Base-by-base conservation (phyloP, 768 basidiomycete genomes). In the Gloeophyllum trabeum region DNA sequence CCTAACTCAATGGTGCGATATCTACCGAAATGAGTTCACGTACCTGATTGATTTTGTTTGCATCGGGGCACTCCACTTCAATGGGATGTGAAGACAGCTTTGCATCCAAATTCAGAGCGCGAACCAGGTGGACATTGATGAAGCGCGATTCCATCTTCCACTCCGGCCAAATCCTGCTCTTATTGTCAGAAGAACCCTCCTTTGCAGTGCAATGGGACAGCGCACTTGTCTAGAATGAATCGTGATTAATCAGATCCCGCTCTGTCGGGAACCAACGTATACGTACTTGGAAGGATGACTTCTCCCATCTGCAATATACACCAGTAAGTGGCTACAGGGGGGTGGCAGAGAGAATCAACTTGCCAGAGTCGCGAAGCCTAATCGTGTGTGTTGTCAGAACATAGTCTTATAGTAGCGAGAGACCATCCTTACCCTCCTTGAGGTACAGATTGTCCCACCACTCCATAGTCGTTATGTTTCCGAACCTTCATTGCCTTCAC, bases 401-500 rank as follows among this genome's bases (percentile, higher is more conserved):
- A 39, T 42, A 24, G 28, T 39, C 21, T 16, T 21, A 16, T 22
- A 14, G 43, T n/a, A n/a, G n/a, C n/a, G n/a, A n/a, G n/a, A n/a
- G n/a, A n/a, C n/a, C n/a, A n/a, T n/a, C n/a, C 61, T 24, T 40
- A 75, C 78, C 81, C 73, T 87, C 84, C 48, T 85, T 87, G 44
- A 87, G 61, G 59, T 85, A 86, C 38, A 89, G 68, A 57, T 85
- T 80, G 47, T 85, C 77, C 86, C 87, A 91, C 87, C 88, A 90
- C 52, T 76, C 76, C 90, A 93, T 92, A 0, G 90, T 94, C 4
- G 87, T 83, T 51, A 96, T 84, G 56, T 94, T 81, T 20, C 91
- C 92, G 51, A 93, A 94, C 88, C 87, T 69, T n/a, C 30, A 51
- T 12, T 4, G 4, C 19, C 18, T 16, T 36, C 18, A 68, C 48